Percentiles rank a stretch among this genome's conserved stretches.
These are phyloP conservation scores for Sapria himalayana DNA, from an alignment of 345 rosid genomes.

Conservation along the genomic window DNA sequence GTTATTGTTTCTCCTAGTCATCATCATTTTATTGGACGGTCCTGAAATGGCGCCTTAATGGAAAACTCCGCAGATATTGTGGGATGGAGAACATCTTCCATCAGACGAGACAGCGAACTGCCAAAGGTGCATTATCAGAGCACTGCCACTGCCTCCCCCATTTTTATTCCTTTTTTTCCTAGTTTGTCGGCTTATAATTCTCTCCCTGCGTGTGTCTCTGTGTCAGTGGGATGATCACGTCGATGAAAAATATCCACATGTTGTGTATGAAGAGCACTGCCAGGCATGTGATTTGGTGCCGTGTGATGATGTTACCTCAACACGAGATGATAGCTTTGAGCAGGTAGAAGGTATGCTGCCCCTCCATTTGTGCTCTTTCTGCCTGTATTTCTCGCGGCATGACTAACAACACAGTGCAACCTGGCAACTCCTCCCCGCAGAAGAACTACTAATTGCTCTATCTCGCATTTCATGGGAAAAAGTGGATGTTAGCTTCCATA, in stretches of 20 bases:
- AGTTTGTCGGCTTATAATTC: conserved; percentile 2
- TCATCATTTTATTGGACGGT: no score
- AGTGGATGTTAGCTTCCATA: conserved; percentile 80
- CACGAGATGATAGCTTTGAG: conserved; percentile 21
- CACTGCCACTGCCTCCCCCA: no score
- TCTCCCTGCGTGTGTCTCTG: conserved; percentile 3
- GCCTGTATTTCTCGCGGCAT: not conserved
- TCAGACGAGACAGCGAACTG: conserved; percentile 56
- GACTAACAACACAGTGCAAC: not conserved
- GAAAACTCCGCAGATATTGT: conserved; percentile 41
- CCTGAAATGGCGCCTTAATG: no score
- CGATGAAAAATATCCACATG: conserved; percentile 67
- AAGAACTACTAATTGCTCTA: conserved; percentile 55
- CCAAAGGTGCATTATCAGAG: conserved; percentile 75
- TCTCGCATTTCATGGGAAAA: conserved; percentile 91
- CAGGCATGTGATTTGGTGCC: conserved; percentile 34
- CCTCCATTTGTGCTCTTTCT: not conserved
- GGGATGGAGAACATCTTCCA: conserved; percentile 95
- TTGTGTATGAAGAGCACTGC: conserved; percentile 78
- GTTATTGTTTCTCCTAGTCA: no score
- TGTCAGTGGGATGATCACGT: conserved; percentile 50
- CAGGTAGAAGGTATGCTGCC: conserved; percentile 57
- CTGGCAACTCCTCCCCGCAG: conserved; percentile 21
- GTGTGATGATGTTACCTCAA: conserved; percentile 20
- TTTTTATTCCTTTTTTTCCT: not conserved